phyloP scores from a whole-genome alignment of 2,329 filamentous ascomycete genomes.

The Monilinia fructigena region DNA sequence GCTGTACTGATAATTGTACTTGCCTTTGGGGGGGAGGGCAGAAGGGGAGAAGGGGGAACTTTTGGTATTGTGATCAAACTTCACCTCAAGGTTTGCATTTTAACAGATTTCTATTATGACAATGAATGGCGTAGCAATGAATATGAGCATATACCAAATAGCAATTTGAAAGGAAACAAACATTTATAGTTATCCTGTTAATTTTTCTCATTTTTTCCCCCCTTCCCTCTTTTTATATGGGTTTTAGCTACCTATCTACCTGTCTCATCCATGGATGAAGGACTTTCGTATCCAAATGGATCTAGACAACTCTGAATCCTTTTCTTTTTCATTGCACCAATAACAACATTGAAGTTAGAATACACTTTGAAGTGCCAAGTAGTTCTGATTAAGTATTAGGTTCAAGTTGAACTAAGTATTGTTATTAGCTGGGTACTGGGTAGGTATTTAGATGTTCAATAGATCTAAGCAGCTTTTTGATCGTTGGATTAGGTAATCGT shows the following conservation, averaged over 20 bases:
- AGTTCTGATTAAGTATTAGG: too few species aligned
- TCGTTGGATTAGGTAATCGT: too few species aligned
- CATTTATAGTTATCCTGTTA: too few species aligned
- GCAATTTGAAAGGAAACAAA: neutral
- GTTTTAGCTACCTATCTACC: neutral
- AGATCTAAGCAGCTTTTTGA: too few species aligned
- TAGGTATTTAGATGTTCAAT: too few species aligned
- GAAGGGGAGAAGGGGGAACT: neutral
- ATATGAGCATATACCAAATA: neutral
- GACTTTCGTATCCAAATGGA: too few species aligned
- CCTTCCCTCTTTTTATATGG: neutral
- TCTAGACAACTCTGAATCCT: too few species aligned
- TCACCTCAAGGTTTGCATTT: neutral
- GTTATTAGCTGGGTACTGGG: too few species aligned
- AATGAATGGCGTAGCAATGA: neutral
- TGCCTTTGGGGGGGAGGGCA: neutral
- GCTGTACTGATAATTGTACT: neutral
- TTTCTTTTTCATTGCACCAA: too few species aligned
- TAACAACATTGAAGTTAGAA: too few species aligned
- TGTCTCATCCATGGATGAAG: neutral
- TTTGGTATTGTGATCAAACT: constrained; percentile 8
- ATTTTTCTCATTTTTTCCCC: neutral
- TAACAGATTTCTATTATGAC: constrained; percentile 8
- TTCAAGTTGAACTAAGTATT: too few species aligned
- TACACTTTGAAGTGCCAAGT: too few species aligned